Conservation (phyloP, 768 basidiomycete genomes). For the Lactarius trivialis region DNA sequence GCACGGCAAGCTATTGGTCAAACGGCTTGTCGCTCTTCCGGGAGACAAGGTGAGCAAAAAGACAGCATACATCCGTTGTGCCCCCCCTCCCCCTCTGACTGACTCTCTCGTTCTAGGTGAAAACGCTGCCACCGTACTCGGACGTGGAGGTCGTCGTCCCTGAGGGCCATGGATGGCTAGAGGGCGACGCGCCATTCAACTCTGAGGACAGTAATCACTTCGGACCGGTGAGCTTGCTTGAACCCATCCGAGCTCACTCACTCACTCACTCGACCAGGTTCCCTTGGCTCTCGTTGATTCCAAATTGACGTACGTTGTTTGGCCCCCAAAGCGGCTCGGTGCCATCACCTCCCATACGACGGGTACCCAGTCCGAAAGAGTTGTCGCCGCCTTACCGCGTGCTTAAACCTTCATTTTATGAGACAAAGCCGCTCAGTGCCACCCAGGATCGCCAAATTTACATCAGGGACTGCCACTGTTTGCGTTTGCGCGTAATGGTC, state of each 20-base stretch:
- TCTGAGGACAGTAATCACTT: constrained; percentile 25
- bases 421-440: not conserved
- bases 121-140: constrained; percentile 22
- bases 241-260: not conserved
- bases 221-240: constrained; percentile 15
- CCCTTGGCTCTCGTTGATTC: constrained; percentile 17
- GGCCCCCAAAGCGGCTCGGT: constrained; percentile 9
- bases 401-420: not conserved
- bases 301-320: constrained; percentile 10
- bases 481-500: not conserved
- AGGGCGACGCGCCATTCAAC: constrained; percentile 21
- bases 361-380: constrained; percentile 10
- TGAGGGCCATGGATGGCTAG: constrained; percentile 20
- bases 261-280: constrained; percentile 3
- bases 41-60: constrained; percentile 19
- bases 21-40: constrained; percentile 21
- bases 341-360: not conserved
- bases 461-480: not conserved
- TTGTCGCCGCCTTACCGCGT: not conserved
- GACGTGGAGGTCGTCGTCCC: constrained; percentile 16
- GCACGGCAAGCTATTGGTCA: constrained; percentile 15
- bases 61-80: not conserved
- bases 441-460: not conserved
- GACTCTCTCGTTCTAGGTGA: constrained; percentile 16
- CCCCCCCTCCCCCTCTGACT: not conserved